phyloP scores from a whole-genome alignment of 2,329 filamentous ascomycete genomes.

The Cercospora brassicicola region DNA sequence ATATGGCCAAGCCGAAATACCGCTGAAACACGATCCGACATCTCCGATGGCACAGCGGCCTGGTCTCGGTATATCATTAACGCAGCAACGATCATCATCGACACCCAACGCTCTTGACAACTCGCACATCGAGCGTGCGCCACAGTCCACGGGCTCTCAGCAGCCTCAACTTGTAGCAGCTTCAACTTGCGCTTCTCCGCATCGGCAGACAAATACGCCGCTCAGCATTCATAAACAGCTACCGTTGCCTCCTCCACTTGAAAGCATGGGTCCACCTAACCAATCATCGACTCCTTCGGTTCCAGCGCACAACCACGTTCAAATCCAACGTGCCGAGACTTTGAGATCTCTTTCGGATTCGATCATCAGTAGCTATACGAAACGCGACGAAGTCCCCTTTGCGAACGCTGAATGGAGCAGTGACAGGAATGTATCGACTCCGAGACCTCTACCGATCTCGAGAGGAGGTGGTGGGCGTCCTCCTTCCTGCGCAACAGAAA shows the following conservation, averaged over 20 bases:
- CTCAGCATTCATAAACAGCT: conserved; percentile 30
- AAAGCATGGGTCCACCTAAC: conserved; percentile 14
- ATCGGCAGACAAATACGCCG: conserved; percentile 12
- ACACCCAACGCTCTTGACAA: neutral
- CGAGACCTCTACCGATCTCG: neutral
- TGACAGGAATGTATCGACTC: neutral
- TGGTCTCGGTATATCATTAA: neutral
- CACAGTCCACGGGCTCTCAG: neutral
- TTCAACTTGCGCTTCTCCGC: neutral
- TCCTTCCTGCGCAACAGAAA: neutral
- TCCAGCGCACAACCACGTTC: conserved; percentile 10
- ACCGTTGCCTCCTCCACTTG: conserved; percentile 27
- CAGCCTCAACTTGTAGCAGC: neutral
- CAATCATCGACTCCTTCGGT: neutral
- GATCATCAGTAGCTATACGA: conserved; percentile 38
- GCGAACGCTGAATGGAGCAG: neutral
- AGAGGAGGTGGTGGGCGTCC: neutral
- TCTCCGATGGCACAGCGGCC: neutral
- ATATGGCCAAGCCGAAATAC: neutral
- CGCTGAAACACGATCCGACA: neutral
- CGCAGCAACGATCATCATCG: neutral
- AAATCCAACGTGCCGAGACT: conserved; percentile 30
- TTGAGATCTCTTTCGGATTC: conserved; percentile 35
- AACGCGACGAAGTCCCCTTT: conserved; percentile 14
- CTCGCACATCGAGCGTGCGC: neutral